These are phyloP conservation scores for Starmerella sp. DNA, from an alignment of 805 yeast genomes.

Conservation along the genomic window DNA sequence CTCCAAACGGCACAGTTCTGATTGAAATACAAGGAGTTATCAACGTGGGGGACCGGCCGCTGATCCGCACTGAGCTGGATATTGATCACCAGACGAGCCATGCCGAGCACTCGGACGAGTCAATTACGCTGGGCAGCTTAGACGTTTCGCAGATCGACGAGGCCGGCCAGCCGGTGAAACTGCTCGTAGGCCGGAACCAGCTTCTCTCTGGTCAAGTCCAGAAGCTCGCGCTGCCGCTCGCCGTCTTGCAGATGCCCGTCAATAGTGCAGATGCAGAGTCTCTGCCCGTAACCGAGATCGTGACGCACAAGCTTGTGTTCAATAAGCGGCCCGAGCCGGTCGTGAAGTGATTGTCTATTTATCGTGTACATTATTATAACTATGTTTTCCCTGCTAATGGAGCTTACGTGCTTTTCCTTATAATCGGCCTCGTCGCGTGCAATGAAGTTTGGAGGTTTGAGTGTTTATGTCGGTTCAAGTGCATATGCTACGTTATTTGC, in stretches of 20 bases:
- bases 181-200: slow-evolving; percentile 19
- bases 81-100: slow-evolving; percentile 2
- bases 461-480: too few species aligned
- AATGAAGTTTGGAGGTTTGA: too few species aligned
- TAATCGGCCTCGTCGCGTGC: too few species aligned
- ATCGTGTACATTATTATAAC: neutral
- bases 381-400: too few species aligned
- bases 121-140: slow-evolving; percentile 11
- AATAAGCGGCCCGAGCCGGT: slow-evolving; percentile 22
- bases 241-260: slow-evolving; percentile 16
- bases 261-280: neutral
- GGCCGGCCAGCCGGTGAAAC: slow-evolving; percentile 13
- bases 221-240: slow-evolving; percentile 20
- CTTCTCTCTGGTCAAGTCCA: slow-evolving; percentile 17
- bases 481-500: neutral
- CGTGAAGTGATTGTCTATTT: neutral
- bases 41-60: slow-evolving; percentile 16
- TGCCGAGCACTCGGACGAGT: neutral
- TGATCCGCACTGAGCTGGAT: slow-evolving; percentile 17
- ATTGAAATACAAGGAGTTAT: slow-evolving; percentile 21
- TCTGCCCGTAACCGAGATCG: slow-evolving; percentile 13
- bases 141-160: slow-evolving; percentile 15
- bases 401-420: too few species aligned
- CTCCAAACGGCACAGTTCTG: slow-evolving; percentile 15
- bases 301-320: slow-evolving; percentile 18